Conservation (phyloP, 495 filamentous ascomycete species). For the Podospora conica region DNA sequence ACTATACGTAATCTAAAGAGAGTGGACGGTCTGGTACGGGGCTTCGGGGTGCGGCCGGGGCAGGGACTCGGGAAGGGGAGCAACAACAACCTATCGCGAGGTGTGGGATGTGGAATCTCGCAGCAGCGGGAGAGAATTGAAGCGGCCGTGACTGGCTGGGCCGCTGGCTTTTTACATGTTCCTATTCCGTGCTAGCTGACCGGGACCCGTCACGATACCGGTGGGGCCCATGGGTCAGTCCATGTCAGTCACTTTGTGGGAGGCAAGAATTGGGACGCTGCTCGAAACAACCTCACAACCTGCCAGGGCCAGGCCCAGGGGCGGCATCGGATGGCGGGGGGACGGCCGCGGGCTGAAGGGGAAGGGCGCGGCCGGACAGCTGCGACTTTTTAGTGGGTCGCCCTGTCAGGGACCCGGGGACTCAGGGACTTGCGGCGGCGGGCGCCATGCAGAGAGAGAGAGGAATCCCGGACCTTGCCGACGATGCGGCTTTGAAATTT, state of each 20-base stretch:
- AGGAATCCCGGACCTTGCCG: neutral
- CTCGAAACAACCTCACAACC: neutral
- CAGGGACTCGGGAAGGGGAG: neutral
- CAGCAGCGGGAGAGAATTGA: neutral
- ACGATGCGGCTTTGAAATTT: neutral
- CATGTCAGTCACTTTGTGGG: neutral
- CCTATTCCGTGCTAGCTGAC: too few species aligned
- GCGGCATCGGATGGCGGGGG: neutral
- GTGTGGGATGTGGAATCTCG: neutral
- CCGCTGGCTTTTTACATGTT: neutral
- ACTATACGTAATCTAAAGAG: neutral
- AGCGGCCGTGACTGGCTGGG: neutral
- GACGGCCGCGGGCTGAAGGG: too few species aligned
- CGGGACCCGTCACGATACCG: neutral
- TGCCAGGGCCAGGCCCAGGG: too few species aligned
- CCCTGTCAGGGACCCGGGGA: neutral
- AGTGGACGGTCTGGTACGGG: neutral
- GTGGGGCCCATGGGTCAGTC: neutral
- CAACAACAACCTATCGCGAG: neutral
- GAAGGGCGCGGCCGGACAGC: too few species aligned
- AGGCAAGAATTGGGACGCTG: neutral
- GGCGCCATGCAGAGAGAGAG: neutral
- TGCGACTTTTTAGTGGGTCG: neutral
- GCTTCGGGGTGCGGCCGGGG: neutral
- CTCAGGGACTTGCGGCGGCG: neutral